These are phyloP conservation scores for Trichoderma semiorbis DNA, from an alignment of 2,329 filamentous ascomycete genomes.

Conservation along the genomic window DNA sequence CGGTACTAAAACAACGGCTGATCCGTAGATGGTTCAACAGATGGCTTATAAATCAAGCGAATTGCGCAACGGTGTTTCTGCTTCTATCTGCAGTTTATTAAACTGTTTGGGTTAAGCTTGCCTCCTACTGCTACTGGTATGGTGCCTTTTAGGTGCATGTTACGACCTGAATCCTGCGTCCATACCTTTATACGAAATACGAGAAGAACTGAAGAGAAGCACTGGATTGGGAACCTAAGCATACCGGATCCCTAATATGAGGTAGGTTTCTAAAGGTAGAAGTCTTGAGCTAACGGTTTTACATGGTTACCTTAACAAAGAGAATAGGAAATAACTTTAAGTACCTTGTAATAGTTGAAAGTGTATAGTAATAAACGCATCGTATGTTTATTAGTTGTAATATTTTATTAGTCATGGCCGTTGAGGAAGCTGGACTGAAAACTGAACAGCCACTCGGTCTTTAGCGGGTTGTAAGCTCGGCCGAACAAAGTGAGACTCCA, in stretches of 20 bases:
- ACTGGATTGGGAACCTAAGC: background rate
- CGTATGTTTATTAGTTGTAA: background rate
- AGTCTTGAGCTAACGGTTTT: background rate
- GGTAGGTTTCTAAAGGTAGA: background rate
- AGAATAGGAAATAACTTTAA: background rate
- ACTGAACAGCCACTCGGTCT: background rate
- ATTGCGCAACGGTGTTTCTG: background rate
- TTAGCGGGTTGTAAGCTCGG: conserved; percentile 5
- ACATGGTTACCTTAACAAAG: background rate
- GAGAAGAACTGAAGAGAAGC: background rate
- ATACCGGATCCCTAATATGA: background rate
- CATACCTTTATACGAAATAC: background rate
- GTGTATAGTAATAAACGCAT: background rate
- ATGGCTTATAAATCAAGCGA: background rate
- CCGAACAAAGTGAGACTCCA: background rate
- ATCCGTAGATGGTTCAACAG: background rate
- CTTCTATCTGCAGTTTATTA: background rate
- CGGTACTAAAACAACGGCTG: background rate
- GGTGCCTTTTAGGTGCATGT: background rate
- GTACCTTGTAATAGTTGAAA: background rate
- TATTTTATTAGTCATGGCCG: background rate
- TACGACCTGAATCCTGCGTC: background rate
- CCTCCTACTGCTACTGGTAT: background rate
- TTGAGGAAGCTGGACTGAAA: background rate
- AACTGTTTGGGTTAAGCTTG: background rate